Base-by-base conservation (phyloP, 2,329 filamentous ascomycete species). In the Fusarium luffae region DNA sequence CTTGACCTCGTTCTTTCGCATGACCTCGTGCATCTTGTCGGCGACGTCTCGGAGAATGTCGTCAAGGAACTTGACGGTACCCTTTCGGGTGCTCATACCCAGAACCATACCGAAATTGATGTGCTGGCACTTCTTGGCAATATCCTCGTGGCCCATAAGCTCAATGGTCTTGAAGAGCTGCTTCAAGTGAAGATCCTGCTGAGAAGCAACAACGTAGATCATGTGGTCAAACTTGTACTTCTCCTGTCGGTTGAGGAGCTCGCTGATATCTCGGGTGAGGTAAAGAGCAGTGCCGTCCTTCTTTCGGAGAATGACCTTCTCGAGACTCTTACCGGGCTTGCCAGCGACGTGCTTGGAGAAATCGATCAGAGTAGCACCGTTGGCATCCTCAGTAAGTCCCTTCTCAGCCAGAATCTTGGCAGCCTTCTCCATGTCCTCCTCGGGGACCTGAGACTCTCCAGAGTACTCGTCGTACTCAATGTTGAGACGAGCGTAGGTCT, bases 1-100 rank as follows among this genome's bases (percentile, higher is more conserved):
- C 85, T 99, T 99, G 77, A 87, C 85, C 75, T 92, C 86, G 80
- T 98, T 98, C 83, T 91, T 92, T 81, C 85, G 89, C 96, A 99
- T 99, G 54, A 97, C 93, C 66, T 97, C 93, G 85, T 98, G 95
- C 96, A 99, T 99, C 82, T 94, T 93, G 58, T 98, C 95, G 75
- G 89, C 90, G 10, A 97, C 93, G 73, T 94, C 92, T 18, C 78
- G 63, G n/a, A 78, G 73, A 28, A 78, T 78, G 10, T 78, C 76
- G 27, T 78, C 85, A 42, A 88, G 77, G 82, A 93, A 93, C 80
- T 92, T 92, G 74, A 93, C 92, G 1, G 90, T 93, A 65, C 90
- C 90, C 77, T 86, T 90, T 72, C 87, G 88, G 69, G 88, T 93
- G 81, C 84, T 91, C 90, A 91, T 92, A 56, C 87, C 91, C 57